Percentiles rank a stretch among this genome's conserved stretches.
These are phyloP conservation scores for Scheffersomyces segobiensis DNA, from an alignment of 1,139 yeast species.

Conservation along the genomic window DNA sequence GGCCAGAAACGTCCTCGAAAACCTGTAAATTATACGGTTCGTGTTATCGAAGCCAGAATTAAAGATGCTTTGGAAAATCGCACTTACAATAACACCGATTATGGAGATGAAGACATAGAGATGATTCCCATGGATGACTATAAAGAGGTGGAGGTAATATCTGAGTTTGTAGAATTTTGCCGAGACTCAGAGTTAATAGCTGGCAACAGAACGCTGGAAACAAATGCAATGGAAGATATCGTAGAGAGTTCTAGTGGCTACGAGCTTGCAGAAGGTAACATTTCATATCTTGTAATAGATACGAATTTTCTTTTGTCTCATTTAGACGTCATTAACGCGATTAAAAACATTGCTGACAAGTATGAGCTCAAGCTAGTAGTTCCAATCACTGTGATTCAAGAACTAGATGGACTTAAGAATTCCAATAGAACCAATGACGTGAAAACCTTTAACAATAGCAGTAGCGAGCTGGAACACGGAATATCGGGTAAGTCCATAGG, in stretches of 20 bases:
- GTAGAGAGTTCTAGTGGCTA: background rate
- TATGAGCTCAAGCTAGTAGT: conserved; percentile 57
- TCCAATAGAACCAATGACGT: conserved; percentile 20
- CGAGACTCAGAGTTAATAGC: background rate
- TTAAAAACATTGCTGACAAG: conserved; percentile 38
- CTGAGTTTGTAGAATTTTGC: conserved; percentile 34
- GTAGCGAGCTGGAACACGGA: conserved; percentile 4
- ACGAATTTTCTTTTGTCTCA: conserved; percentile 78
- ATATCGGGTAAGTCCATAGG: conserved; percentile 42
- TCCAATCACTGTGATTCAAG: conserved; percentile 70
- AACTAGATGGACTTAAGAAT: conserved; percentile 76
- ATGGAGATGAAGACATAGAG: conserved; percentile 42
- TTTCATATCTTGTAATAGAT: conserved; percentile 60
- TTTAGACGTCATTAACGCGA: conserved; percentile 51
- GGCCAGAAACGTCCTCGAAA: conserved; percentile 20
- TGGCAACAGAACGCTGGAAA: background rate
- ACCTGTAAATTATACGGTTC: conserved; percentile 28
- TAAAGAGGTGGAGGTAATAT: conserved; percentile 45
- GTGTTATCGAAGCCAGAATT: conserved; percentile 35
- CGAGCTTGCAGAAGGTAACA: conserved; percentile 20
- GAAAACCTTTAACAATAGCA: background rate
- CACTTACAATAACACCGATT: conserved; percentile 5
- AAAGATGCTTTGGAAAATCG: conserved; percentile 24
- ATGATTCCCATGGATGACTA: conserved; percentile 54
- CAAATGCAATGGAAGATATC: background rate